phyloP scores from a whole-genome alignment of 371 early-diverging fungal species.

The Amoeboaphelidium protococcarum region DNA sequence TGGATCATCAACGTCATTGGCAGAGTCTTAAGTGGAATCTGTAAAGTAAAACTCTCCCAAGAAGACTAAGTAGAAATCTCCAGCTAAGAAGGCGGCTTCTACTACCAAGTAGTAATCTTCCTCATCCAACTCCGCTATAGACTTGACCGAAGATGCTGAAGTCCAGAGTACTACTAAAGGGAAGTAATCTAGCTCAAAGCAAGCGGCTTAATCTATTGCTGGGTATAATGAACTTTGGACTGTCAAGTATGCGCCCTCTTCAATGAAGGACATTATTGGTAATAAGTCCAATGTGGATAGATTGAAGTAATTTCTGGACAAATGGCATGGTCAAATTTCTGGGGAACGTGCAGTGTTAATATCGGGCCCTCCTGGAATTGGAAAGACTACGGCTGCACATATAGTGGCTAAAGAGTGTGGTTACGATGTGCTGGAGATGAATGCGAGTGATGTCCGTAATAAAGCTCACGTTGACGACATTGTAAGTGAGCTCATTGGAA shows the following conservation, averaged over 20 bases:
- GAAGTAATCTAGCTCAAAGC: no score
- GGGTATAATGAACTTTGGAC: slow-evolving; percentile 57
- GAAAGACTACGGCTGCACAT: slow-evolving; percentile 94
- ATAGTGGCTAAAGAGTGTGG: slow-evolving; percentile 53
- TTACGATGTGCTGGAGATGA: slow-evolving; percentile 80
- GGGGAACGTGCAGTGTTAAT: slow-evolving; percentile 47
- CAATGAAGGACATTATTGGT: slow-evolving; percentile 63
- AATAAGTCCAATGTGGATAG: slow-evolving; percentile 45
- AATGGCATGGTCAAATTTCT: slow-evolving; percentile 20
- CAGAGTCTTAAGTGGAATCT: slow-evolving; percentile 7
- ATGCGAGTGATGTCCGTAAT: slow-evolving; percentile 94
- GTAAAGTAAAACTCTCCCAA: not conserved
- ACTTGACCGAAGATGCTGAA: no score
- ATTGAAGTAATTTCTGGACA: slow-evolving; percentile 42
- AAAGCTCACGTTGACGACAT: slow-evolving; percentile 25
- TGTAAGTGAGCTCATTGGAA: slow-evolving; percentile 16
- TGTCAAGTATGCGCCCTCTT: slow-evolving; percentile 79
- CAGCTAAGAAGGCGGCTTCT: not conserved
- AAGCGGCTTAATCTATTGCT: no score
- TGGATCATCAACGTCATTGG: slow-evolving; percentile 15
- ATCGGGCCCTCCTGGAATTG: slow-evolving; percentile 96
- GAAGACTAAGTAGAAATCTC: not conserved
- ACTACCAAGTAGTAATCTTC: not conserved
- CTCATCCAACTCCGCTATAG: no score
- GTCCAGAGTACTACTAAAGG: no score